Base-by-base conservation (phyloP, 768 basidiomycete species). In the Tulasnella calospora region DNA sequence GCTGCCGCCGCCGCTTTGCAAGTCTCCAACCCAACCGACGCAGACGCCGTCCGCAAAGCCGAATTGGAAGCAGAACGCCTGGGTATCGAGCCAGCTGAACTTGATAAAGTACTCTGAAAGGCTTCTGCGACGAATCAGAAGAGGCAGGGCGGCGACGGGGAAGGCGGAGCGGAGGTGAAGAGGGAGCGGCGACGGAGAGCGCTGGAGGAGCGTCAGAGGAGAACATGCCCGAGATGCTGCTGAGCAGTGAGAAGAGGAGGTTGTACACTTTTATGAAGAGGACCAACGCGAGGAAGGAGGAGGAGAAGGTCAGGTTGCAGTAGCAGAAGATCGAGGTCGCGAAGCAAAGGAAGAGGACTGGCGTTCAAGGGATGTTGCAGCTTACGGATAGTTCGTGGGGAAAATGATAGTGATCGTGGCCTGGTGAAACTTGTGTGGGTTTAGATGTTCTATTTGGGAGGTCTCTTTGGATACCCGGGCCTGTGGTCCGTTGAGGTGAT, bases 211-310 rank as follows among this genome's bases (percentile, higher is more conserved):
- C 73, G 33, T 82, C 81, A n/a, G 94, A 95, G 83, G 87, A 90
- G 82, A 93, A 96, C 83, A 94, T 97, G 92, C 92, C 94, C 85
- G 97, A 96, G 88, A 97, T 98, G 91, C 89, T 98, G 90, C 92
- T 98, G 91, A 97, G 94, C 86, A 95, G 94, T 85, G 95, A 93
- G 86, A 92, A 97, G 84, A 89, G 91, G 82, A 96, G 96, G 85
- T 85, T 98, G 82, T 97, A 96, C 84, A 94, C 95, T 85, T 92
- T 92, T 85, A 93, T 98, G 90, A 94, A 95, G 86, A 90, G 93
- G 83, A 91, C 91, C 81, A 89, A 96, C 83, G 88, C 89, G 83
- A 93, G 92, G 85, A 91, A 91, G 79, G 87, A 87, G 21, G 85
- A 88, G 36, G 94, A 97, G 92, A 96, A 96, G 83, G 30, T 33